phyloP scores from a whole-genome alignment of 495 filamentous ascomycete genomes.

The Hyaloscypha hepaticicola region DNA sequence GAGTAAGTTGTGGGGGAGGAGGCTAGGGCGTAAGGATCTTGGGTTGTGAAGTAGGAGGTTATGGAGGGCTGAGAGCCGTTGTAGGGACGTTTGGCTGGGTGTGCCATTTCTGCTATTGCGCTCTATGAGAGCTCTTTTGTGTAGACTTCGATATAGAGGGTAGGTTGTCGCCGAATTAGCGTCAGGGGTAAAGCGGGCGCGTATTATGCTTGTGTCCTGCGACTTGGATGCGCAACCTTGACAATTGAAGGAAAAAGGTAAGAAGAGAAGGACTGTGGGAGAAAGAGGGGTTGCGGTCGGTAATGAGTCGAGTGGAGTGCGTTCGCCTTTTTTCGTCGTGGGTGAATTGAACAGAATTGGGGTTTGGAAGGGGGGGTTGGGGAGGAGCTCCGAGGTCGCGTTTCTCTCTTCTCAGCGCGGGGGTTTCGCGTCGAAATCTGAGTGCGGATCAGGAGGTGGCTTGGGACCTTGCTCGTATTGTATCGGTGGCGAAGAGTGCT shows the following conservation, averaged over 20 bases:
- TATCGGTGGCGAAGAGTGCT: not conserved
- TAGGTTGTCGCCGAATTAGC: not conserved
- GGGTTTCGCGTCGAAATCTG: slow-evolving; percentile 21
- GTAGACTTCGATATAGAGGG: too few relatives aligned
- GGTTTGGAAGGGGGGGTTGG: slow-evolving; percentile 1
- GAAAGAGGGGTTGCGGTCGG: not conserved
- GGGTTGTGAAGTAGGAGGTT: slow-evolving; percentile 27
- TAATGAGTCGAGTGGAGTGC: slow-evolving; percentile 1
- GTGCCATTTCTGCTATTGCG: slow-evolving; percentile 12
- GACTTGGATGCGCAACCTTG: not conserved
- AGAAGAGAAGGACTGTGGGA: not conserved
- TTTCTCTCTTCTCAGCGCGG: slow-evolving; percentile 7
- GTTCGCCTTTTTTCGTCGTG: not conserved
- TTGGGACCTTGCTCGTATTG: not conserved
- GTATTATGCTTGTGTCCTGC: not conserved
- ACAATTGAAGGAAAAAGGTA: not conserved
- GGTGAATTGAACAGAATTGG: slow-evolving; percentile 6
- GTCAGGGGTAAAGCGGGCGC: not conserved
- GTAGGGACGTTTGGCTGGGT: slow-evolving; percentile 32
- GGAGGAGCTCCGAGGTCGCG: slow-evolving; percentile 13
- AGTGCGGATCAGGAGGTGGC: not conserved
- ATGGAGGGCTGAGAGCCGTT: slow-evolving; percentile 31
- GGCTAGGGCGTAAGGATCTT: not conserved
- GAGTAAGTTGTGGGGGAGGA: not conserved
- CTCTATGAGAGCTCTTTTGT: not conserved